Evolutionary conservation across 371 early-diverging fungal species (phyloP).

Genomic region (Mycotypha africana): DNA sequence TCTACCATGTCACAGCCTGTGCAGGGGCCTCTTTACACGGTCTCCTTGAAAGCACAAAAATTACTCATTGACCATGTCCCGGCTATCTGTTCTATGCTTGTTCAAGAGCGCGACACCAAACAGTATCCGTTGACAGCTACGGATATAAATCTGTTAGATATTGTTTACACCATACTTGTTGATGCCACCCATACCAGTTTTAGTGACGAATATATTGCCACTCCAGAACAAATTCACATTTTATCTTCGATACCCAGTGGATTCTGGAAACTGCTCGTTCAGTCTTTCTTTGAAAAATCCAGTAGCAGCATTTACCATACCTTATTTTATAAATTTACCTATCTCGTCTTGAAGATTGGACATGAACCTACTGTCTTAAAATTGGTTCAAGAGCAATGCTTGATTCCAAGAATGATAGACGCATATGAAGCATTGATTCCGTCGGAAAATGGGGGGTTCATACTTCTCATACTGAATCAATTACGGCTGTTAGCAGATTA

Average conservation of each 20-base stretch:
- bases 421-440: slow-evolving; percentile 27
- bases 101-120: slow-evolving; percentile 17
- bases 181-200: too few relatives aligned
- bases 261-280: slow-evolving; percentile 37
- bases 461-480: slow-evolving; percentile 34
- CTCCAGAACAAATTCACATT: slow-evolving; percentile 20
- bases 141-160: slow-evolving; percentile 32
- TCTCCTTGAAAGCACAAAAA: slow-evolving; percentile 22
- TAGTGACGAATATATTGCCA: too few relatives aligned
- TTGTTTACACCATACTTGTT: slow-evolving; percentile 24
- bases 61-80: slow-evolving; percentile 21
- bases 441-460: slow-evolving; percentile 35
- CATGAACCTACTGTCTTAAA: slow-evolving; percentile 19
- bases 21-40: slow-evolving; percentile 32
- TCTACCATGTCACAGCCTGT: slow-evolving; percentile 24
- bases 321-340: slow-evolving; percentile 33
- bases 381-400: slow-evolving; percentile 22
- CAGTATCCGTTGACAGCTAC: slow-evolving; percentile 21
- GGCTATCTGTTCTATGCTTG: slow-evolving; percentile 19
- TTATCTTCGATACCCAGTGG: slow-evolving; percentile 24
- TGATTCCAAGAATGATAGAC: slow-evolving; percentile 31
- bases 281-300: slow-evolving; percentile 38
- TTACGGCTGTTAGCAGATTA: slow-evolving; percentile 34
- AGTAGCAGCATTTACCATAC: slow-evolving; percentile 39
- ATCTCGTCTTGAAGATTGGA: slow-evolving; percentile 16